A percentile compares a stretch with the other conserved stretches of the same genome.
These are phyloP conservation scores for Fomitiporia mediterranea DNA, from an alignment of 1,284 basidiomycete species.

Conservation along the genomic window DNA sequence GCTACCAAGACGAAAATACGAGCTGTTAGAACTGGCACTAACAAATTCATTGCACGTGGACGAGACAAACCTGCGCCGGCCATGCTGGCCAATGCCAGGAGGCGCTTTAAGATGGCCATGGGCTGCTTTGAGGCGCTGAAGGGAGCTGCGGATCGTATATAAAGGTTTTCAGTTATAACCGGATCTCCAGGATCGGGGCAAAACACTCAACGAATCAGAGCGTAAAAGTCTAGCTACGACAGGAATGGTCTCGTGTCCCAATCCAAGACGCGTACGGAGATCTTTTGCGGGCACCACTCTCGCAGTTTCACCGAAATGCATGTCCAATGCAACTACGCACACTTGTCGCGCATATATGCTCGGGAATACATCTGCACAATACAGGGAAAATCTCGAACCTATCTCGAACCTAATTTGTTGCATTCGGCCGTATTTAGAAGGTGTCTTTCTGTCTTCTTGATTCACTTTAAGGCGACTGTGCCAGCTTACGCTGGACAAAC, in stretches of 20 bases:
- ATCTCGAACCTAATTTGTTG: not conserved
- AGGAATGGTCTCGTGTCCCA: too few relatives aligned
- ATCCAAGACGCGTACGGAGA: too few relatives aligned
- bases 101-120: conserved; percentile 12
- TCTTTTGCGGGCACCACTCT: too few relatives aligned
- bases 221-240: not conserved
- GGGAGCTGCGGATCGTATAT: conserved; percentile 10
- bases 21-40: not conserved
- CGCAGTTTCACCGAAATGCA: conserved; percentile 12
- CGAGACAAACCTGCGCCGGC: conserved; percentile 15
- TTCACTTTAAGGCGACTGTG: too few relatives aligned
- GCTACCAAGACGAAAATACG: conserved; percentile 8
- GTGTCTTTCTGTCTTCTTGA: too few relatives aligned
- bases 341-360: not conserved
- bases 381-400: conserved; percentile 14
- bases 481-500: too few relatives aligned
- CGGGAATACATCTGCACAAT: conserved; percentile 19
- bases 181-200: not conserved
- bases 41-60: not conserved
- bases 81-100: conserved; percentile 14
- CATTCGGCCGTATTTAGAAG: not conserved
- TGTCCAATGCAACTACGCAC: not conserved
- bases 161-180: conserved; percentile 2
- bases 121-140: too few relatives aligned
- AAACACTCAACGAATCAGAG: not conserved